Evolutionary conservation across 2,329 filamentous ascomycete species (phyloP), one percentile per base, ranked within the genome.

Genomic region (Orbilia oligospora): DNA sequence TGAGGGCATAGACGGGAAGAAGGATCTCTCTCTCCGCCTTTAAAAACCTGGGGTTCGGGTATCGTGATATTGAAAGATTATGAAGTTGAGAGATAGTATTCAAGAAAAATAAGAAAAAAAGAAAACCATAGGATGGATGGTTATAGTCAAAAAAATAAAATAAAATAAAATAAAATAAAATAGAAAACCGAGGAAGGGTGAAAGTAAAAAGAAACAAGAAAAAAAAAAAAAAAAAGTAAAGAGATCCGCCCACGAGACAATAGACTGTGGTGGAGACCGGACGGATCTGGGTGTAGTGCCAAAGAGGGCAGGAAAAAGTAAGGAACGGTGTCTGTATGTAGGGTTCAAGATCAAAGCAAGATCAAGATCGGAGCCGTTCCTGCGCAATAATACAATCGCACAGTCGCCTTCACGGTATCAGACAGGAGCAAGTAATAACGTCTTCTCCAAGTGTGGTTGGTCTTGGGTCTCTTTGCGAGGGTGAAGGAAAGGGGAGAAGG

Each of bases 381-480:
- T 77, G 73, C 73, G 64, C 66, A 71, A 53, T 67, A 71, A 53
- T 63, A 70, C 66, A 70, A 71, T 70, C 66, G 48, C 27, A 71
- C 72, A 55, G 66, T 55, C 44, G 63, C 22, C 53, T 36, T 38
- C 48, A 55, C 58, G 48, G 33, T 66, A 67, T 64, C 46, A 48
- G 67, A 71, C 44, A 56, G 53, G 33, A 67, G 46, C 68, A 68
- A 67, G 46, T 61, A 68, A 41, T 56, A 78, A 36, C 27, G 27
- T 55, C 61, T 64, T 68, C 63, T 71, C 24, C 63, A 46, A 72
- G 75, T 78, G 75, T 78, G 68, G 68, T 68, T 70, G 75, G 68
- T 72, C 75, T 72, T 70, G 75, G 75, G 66, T 78, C 53, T 78
- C 64, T 78, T 61, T 72, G 75, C 75, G 75, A 78, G 75, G 75